Conservation (phyloP, 1,284 basidiomycete species). For the Ceratobasidium sp. region DNA sequence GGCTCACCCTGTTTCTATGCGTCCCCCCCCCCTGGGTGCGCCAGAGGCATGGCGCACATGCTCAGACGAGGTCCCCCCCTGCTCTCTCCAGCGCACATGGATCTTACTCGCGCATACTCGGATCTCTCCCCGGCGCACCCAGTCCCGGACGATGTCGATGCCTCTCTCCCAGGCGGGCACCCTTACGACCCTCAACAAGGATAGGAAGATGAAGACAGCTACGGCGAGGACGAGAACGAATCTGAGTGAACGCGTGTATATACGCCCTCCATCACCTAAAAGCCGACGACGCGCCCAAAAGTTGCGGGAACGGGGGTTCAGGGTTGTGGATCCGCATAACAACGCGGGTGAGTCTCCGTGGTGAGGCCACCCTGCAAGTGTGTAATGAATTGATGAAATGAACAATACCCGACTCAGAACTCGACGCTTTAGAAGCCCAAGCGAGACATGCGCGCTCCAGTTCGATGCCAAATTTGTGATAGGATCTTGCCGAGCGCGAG, state of each 20-base stretch:
- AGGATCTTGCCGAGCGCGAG: too few relatives aligned
- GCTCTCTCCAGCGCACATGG: neutral
- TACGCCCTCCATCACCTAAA: neutral
- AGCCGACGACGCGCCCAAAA: slow-evolving; percentile 12
- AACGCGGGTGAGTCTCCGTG: slow-evolving; percentile 36
- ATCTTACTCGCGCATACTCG: too few relatives aligned
- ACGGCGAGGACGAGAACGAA: neutral
- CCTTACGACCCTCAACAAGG: neutral
- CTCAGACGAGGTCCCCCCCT: neutral
- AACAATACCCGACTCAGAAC: neutral
- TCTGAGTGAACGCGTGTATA: neutral
- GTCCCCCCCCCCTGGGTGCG: neutral
- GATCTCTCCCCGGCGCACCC: neutral
- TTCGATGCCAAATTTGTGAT: neutral
- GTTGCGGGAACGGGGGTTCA: slow-evolving; percentile 9
- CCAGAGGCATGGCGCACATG: too few relatives aligned
- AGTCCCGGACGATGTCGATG: neutral
- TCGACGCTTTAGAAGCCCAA: too few relatives aligned
- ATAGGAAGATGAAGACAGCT: slow-evolving; percentile 3
- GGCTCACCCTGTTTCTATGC: slow-evolving; percentile 12
- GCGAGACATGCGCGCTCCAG: too few relatives aligned
- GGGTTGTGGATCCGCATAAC: slow-evolving; percentile 20
- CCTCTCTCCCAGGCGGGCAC: neutral
- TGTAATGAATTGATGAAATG: too few relatives aligned
- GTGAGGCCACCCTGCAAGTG: slow-evolving; percentile 25